Base-by-base conservation (phyloP, 2,329 filamentous ascomycete species). In the Penicillium italicum region DNA sequence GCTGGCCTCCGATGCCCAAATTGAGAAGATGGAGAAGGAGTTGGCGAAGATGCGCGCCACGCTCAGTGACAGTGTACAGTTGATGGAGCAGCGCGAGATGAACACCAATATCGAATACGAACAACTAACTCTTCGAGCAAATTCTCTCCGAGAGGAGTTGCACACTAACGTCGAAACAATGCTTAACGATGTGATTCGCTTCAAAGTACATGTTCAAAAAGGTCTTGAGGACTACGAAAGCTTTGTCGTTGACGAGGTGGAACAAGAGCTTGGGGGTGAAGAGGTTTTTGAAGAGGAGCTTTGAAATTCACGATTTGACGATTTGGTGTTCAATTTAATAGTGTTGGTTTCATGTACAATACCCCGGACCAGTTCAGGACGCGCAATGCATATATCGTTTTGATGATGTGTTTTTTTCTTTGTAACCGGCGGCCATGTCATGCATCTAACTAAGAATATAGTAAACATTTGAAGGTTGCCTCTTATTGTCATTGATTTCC, bases 1-100 rank as follows among this genome's bases (percentile, higher is more conserved):
- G 76, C 84, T 93, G 71, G 88, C 87, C 8, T 90, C 87, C 2
- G 94, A 97, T 71, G 86, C 92, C 9, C 93, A 97, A 73, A 96
- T 99, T 66, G 94, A 99, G 75, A 94, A 94, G 79, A 95, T 97
- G 88, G 94, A 99, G 76, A 97, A 96, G 75, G 92, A 99, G 72
- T 79, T 99, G n/a, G 89, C 90, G 44, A 90, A 91, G 72, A 96
- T 97, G 90, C 84, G 92, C 40, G 84, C 88, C 2, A 88, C 87
- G 11, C 79, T 97, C 30, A 87, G 85, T 3, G 93, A 97, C 72
- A 91, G 87, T 33, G 89, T 97, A 50, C 90, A 97, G 74, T 75
- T 96, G 45, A 88, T 97, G 83, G 91, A 97, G 72, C 93, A 97
- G 74, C 82, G 90, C 53, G 92, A 97, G 78, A 96, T 97, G 84